These are phyloP conservation scores for Spergularia bocconei DNA, from an alignment of 148 eudicot species.

Conservation along the genomic window DNA sequence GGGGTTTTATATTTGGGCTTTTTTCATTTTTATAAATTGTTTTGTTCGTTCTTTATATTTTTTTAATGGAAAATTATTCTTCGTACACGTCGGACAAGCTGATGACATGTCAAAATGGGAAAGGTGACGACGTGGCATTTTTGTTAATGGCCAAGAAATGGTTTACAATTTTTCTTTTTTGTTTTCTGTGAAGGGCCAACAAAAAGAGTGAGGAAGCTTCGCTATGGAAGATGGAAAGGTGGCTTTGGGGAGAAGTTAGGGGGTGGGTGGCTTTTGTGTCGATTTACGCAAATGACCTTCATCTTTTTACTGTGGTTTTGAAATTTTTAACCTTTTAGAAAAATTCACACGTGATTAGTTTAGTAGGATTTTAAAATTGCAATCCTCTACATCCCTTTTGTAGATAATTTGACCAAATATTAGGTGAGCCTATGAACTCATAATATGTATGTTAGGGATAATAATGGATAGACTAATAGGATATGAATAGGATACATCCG, in stretches of 20 bases:
- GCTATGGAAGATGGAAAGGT: constrained; percentile 2
- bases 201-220: constrained; percentile 13
- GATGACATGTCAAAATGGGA: constrained; percentile 23
- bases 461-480: too few relatives aligned
- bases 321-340: too few relatives aligned
- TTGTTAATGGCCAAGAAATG: not conserved
- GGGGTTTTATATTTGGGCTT: constrained; percentile 21
- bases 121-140: constrained; percentile 11
- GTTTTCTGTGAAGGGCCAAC: not conserved
- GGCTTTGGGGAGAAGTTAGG: constrained; percentile 15
- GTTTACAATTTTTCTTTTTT: not conserved
- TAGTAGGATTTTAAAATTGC: too few relatives aligned
- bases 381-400: too few relatives aligned
- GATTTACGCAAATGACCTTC: not conserved
- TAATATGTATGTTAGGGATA: too few relatives aligned
- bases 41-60: not conserved
- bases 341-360: too few relatives aligned
- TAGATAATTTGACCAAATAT: too few relatives aligned
- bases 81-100: constrained; percentile 5
- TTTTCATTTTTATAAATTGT: not conserved
- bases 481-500: too few relatives aligned
- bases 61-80: not conserved
- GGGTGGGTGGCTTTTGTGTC: constrained; percentile 1
- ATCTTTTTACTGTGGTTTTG: not conserved
- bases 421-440: too few relatives aligned